phyloP scores from a whole-genome alignment of 169 alveolate species.

The Plasmodium cynomolgi region DNA sequence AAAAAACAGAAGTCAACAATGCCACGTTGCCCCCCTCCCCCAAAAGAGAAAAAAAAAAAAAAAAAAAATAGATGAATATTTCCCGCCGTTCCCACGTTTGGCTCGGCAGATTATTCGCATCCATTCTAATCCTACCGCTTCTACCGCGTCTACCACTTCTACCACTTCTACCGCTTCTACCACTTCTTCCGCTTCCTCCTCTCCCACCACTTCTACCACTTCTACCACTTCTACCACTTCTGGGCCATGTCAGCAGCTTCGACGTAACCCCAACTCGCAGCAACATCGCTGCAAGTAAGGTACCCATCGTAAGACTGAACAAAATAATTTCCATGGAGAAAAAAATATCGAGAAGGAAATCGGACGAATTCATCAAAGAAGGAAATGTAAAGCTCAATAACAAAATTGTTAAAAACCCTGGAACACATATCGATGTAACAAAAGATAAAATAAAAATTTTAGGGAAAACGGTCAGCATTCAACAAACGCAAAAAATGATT shows the following conservation, averaged over 20 bases:
- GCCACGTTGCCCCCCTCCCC: neutral
- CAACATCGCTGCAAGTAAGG: neutral
- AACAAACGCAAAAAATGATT: conserved; percentile 4
- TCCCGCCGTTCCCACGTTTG: neutral
- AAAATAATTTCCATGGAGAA: conserved; percentile 44
- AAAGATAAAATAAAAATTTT: conserved; percentile 25
- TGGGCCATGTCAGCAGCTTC: neutral
- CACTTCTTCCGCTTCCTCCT: no score
- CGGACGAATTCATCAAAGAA: conserved; percentile 62
- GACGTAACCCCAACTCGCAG: neutral
- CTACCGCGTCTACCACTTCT: neutral
- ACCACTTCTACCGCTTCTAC: neutral
- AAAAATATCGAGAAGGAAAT: conserved; percentile 61
- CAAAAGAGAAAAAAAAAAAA: neutral
- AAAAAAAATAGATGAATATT: neutral
- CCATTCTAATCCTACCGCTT: neutral
- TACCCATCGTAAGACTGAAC: conserved; percentile 42
- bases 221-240: neutral
- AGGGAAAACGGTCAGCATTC: conserved; percentile 10
- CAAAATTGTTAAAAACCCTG: conserved; percentile 45
- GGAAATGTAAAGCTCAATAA: conserved; percentile 65
- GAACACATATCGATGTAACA: conserved; percentile 61
- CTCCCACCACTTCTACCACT: neutral
- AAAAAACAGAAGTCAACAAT: neutral
- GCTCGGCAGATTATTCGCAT: neutral